These are phyloP conservation scores for Lachnellula suecica DNA, from an alignment of 2,329 filamentous ascomycete genomes.

Conservation along the genomic window DNA sequence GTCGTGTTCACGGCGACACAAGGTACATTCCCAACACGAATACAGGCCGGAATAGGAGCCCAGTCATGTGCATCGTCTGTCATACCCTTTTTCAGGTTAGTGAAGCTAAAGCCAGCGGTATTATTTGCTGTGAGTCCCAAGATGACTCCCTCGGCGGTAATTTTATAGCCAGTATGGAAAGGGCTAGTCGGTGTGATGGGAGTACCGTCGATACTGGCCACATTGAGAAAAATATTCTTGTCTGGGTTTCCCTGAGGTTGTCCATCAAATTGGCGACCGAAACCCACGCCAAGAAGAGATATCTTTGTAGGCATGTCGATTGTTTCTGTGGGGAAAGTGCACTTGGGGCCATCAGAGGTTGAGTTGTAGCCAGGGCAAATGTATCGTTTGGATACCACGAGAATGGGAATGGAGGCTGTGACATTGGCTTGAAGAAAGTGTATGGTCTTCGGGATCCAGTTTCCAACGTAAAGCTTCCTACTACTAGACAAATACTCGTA, in stretches of 20 bases:
- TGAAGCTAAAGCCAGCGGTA: neutral
- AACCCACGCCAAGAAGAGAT: constrained; percentile 8
- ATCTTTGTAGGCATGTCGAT: constrained; percentile 3
- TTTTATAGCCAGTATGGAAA: constrained; percentile 10
- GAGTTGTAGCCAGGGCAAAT: constrained; percentile 8
- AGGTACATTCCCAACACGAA: constrained; percentile 3
- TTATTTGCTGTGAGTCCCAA: constrained; percentile 7
- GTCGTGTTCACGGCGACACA: neutral
- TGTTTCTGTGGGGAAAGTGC: neutral
- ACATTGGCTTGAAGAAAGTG: constrained; percentile 1
- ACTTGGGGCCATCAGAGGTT: constrained; percentile 3
- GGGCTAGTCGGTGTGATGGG: neutral
- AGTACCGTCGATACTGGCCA: constrained; percentile 1
- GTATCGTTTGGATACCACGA: neutral
- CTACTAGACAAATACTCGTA: constrained; percentile 10
- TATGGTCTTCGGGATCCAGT: constrained; percentile 10
- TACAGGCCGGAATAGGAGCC: constrained; percentile 1
- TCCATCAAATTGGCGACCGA: constrained; percentile 11
- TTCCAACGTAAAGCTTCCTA: constrained; percentile 7
- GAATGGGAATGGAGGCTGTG: constrained; percentile 3
- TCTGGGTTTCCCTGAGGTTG: constrained; percentile 16
- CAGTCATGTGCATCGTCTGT: constrained; percentile 6
- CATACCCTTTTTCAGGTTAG: neutral
- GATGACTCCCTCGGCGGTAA: constrained; percentile 6
- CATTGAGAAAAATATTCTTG: constrained; percentile 12